Base-by-base conservation (phyloP, 2,329 filamentous ascomycete genomes). In the Hymenoscyphus salicellus region DNA sequence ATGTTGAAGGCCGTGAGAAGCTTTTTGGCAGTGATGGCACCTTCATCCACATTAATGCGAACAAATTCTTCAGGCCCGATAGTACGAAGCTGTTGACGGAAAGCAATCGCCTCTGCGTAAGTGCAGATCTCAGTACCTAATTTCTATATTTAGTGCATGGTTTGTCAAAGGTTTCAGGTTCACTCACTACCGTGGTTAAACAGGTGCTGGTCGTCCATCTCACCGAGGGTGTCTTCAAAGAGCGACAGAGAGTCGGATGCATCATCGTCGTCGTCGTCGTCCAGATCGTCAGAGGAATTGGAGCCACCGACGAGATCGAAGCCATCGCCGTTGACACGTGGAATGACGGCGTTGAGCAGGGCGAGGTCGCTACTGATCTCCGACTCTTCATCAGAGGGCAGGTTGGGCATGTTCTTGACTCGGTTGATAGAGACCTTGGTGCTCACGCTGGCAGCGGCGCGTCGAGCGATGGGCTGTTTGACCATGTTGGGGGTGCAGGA, bases 1-100 rank as follows among this genome's bases (percentile, higher is more conserved):
- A 97, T 86, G 65, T 88, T 89, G 80, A 97, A 97, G 16, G 92
- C 93, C 8, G 91, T 93, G 74, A 94, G 87, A 33, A 97, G 82
- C 78, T 92, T 94, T 78, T 90, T 92, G 62, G 90, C 90, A 23
- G 89, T 88, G 75, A 95, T 88, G 60, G 82, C 82, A 36, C 88
- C 87, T 61, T 83, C 83, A 68, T 87, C 86, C 60, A 96, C 82
- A 36, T 89, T 93, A 70, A 88, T 83, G 71, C 86, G 81, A 73
- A 91, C 87, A 76, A 97, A 96, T 66, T 89, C 84, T 66, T 86
- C 84, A 26, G 91, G 90, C n/a, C 93, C 93, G 67, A 93, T 81
- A 61, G 86, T 82, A 74, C 90, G 90, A 65, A 97, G 82, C 68
- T 90, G 84, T 71, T 88, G 84, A 69, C 90, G 87, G 74, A 88